Base-by-base conservation (phyloP, 345 rosid species). In the Lagerstroemia speciosa region DNA sequence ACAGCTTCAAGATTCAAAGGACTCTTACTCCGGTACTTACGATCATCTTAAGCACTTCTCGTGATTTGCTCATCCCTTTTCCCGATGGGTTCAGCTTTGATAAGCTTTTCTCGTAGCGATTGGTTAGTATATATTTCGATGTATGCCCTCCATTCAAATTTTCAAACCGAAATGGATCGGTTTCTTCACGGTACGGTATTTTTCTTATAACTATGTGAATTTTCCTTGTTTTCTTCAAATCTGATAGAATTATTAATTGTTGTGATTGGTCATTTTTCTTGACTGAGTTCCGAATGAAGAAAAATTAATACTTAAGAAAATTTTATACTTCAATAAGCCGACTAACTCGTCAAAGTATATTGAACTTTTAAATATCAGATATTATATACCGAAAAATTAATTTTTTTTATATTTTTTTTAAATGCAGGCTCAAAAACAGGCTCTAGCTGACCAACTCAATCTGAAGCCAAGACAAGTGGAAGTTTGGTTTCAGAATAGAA, bases 401-500 rank as follows among this genome's bases (percentile, higher is more conserved):
- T 41, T 41, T 41, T 41, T 41, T 41, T 30, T n/a, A 27, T 24
- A 9, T 57, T 10, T 27, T 2, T 8, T 24, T 11, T 9, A 6
- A n/a, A 58, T 22, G 50, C 77, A 85, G 89, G 71, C 71, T 19
- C 78, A 82, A 74, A 85, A 85, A 52, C 77, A 76, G 33, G 57
- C 80, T 67, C 75, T 83, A 24, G 89, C 86, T 16, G 75, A 81
- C 45, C 71, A 66, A 48, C 72, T 85, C 64, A 76, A 73, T 33
- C 65, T 85, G 69, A 79, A 75, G 48, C 75, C 89, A 50, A 78
- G 89, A 66, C 89, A 85, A 74, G 85, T 83, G n/a, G 89, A 85
- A 70, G 85, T 83, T 62, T 85, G 89, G 89, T 85, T 85, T 67
- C 89, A 85, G 55, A 85, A 85, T 74, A 77, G 89, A 75, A 81